A percentile compares a stretch with the other conserved stretches of the same genome.
phyloP scores from a whole-genome alignment of 768 basidiomycete species.

The Suillus subaureus region DNA sequence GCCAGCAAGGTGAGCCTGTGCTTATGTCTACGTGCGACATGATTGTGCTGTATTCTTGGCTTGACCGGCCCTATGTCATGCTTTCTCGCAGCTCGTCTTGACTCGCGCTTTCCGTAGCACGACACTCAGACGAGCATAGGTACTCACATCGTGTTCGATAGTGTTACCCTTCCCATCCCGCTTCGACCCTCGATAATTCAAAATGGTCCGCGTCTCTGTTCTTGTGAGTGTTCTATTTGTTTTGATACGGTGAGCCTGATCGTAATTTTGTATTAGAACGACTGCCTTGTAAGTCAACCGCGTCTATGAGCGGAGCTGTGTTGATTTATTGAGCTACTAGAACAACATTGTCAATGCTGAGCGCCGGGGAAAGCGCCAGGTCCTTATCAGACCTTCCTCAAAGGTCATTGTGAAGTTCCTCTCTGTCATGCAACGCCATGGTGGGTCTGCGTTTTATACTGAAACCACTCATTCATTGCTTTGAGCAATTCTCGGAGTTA shows the following conservation, averaged over 20 bases:
- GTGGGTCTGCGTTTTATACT: slow-evolving; percentile 48
- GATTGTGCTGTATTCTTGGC: not conserved
- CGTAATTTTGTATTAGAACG: slow-evolving; percentile 41
- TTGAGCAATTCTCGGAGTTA: slow-evolving; percentile 63
- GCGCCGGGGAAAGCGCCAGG: slow-evolving; percentile 99
- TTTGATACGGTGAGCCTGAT: not conserved
- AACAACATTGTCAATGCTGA: slow-evolving; percentile 99
- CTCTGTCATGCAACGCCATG: slow-evolving; percentile 98
- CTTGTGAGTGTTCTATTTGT: slow-evolving; percentile 45
- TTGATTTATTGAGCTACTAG: slow-evolving; percentile 35
- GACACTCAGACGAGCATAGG: slow-evolving; percentile 81
- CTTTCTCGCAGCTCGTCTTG: slow-evolving; percentile 47
- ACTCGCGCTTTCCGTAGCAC: slow-evolving; percentile 81
- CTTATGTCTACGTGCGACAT: slow-evolving; percentile 3
- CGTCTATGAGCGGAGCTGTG: not conserved
- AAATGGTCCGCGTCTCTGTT: slow-evolving; percentile 90
- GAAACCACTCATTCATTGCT: slow-evolving; percentile 30
- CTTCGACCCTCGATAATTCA: slow-evolving; percentile 24
- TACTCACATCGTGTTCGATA: slow-evolving; percentile 37
- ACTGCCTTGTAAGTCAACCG: slow-evolving; percentile 50
- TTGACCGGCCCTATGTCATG: slow-evolving; percentile 11
- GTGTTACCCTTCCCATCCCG: slow-evolving; percentile 21
- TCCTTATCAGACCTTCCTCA: slow-evolving; percentile 94
- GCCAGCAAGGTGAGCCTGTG: slow-evolving; percentile 49
- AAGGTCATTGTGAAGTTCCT: slow-evolving; percentile 99